Evolutionary conservation across 192 early-diverging fungal species (phyloP).

Genomic region (Rhizoclosmatium globosum): DNA sequence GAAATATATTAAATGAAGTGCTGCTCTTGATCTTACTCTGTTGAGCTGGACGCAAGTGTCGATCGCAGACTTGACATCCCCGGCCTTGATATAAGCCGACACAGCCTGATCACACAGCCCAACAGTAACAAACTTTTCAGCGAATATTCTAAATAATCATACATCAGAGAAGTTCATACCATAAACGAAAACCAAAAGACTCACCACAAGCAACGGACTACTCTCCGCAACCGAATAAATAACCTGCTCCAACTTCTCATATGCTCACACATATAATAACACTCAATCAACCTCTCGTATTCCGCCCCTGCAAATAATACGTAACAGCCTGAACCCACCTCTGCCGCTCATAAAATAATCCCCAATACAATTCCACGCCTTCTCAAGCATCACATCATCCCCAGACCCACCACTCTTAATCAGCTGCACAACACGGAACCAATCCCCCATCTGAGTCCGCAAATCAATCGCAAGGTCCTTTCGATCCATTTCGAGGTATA

Average conservation of each 20-base stretch:
- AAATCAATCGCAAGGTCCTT: slow-evolving; percentile 66
- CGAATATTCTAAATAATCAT: slow-evolving; percentile 53
- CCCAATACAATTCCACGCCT: slow-evolving; percentile 63
- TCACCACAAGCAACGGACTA: slow-evolving; percentile 43
- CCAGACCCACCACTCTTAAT: slow-evolving; percentile 63
- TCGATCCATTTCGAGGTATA: slow-evolving; percentile 66
- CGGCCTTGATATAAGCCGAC: slow-evolving; percentile 52
- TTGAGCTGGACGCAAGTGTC: slow-evolving; percentile 63
- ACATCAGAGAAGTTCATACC: too few relatives aligned
- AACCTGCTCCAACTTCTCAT: slow-evolving; percentile 57
- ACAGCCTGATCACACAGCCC: slow-evolving; percentile 61
- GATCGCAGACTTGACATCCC: slow-evolving; percentile 58
- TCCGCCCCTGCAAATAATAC: slow-evolving; percentile 63
- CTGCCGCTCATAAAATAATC: slow-evolving; percentile 62
- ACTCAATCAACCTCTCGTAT: slow-evolving; percentile 56
- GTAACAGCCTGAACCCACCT: slow-evolving; percentile 61
- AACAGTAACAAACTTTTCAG: slow-evolving; percentile 56
- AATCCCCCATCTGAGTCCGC: slow-evolving; percentile 62
- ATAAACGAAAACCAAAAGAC: too few relatives aligned
- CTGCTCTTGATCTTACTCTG: too few relatives aligned
- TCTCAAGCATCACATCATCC: slow-evolving; percentile 64
- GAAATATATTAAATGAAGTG: too few relatives aligned
- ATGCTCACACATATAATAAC: slow-evolving; percentile 62
- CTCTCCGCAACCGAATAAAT: slow-evolving; percentile 48
- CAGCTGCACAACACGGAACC: slow-evolving; percentile 66